Evolutionary conservation across 371 early-diverging fungal genomes (phyloP).

Genomic region (Sporodiniella umbellata): DNA sequence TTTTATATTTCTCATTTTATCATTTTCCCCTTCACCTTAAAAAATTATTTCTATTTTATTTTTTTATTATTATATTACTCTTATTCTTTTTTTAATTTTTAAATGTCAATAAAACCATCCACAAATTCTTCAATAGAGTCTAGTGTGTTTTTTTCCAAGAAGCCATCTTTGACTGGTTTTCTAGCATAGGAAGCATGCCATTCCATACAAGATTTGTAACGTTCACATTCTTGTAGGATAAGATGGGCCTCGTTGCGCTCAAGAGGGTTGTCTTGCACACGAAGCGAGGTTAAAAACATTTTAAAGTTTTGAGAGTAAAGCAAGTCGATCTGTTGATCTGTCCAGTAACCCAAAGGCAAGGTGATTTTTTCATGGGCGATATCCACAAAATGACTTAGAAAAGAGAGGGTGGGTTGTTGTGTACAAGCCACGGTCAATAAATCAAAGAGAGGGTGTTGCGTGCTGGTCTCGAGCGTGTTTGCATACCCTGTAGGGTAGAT

Average conservation of each 20-base stretch:
- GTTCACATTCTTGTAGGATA: slow-evolving; percentile 27
- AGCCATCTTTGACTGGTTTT: slow-evolving; percentile 20
- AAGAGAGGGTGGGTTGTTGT: slow-evolving; percentile 2
- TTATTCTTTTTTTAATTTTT: not conserved
- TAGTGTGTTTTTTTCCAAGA: slow-evolving; percentile 13
- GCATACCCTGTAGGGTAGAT: not conserved
- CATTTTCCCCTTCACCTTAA: too few species aligned
- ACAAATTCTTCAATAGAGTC: slow-evolving; percentile 27
- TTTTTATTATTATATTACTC: not conserved
- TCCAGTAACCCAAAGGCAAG: slow-evolving; percentile 33
- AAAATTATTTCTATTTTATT: too few species aligned
- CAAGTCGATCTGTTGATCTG: slow-evolving; percentile 21
- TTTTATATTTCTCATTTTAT: too few species aligned
- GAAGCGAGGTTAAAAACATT: slow-evolving; percentile 18
- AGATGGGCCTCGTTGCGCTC: slow-evolving; percentile 1
- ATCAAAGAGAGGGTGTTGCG: slow-evolving; percentile 30
- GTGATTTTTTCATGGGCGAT: slow-evolving; percentile 26
- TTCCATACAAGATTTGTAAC: slow-evolving; percentile 30
- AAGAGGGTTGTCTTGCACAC: slow-evolving; percentile 6
- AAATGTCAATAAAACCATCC: slow-evolving; percentile 20
- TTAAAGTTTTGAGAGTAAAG: slow-evolving; percentile 28
- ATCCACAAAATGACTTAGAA: slow-evolving; percentile 28
- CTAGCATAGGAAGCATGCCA: slow-evolving; percentile 38
- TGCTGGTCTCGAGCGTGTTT: slow-evolving; percentile 6
- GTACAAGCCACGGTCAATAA: slow-evolving; percentile 17